Evolutionary conservation across 768 basidiomycete genomes (phyloP).

Genomic region (Suillus fuscotomentosus): DNA sequence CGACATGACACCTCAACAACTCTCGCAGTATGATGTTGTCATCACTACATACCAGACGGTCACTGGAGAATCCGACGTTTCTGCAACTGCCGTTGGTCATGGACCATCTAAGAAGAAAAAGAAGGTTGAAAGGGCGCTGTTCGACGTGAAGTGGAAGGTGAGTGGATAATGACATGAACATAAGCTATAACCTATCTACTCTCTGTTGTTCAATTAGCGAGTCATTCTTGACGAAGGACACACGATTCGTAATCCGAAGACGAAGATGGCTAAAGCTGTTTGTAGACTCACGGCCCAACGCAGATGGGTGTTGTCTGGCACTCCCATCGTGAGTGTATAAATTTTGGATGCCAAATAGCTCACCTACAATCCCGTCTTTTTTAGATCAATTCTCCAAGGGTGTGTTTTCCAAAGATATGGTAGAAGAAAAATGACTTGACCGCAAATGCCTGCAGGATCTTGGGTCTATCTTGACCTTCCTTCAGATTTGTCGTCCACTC

Average conservation of each 20-base stretch:
- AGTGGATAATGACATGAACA: conserved; percentile 5
- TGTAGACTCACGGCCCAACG: conserved; percentile 63
- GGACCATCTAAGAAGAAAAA: conserved; percentile 52
- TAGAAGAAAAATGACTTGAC: not conserved
- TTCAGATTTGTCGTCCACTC: conserved; percentile 81
- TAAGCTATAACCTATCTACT: not conserved
- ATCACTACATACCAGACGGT: conserved; percentile 85
- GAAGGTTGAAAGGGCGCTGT: conserved; percentile 56
- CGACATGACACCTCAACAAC: conserved; percentile 51
- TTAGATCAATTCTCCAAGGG: conserved; percentile 79
- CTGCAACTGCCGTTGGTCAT: conserved; percentile 12
- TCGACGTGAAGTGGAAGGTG: conserved; percentile 82
- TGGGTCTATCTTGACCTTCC: conserved; percentile 81
- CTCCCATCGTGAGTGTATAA: conserved; percentile 72
- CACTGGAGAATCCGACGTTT: conserved; percentile 46
- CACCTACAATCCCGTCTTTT: not conserved
- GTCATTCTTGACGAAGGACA: conserved; percentile 90
- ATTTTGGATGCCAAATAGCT: not conserved
- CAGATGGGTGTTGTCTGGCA: conserved; percentile 81
- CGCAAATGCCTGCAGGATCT: conserved; percentile 58
- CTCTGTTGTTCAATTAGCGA: conserved; percentile 40
- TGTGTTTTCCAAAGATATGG: conserved; percentile 20
- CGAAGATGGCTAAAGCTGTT: conserved; percentile 77
- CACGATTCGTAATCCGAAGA: conserved; percentile 79
- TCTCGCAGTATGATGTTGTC: conserved; percentile 72